Base-by-base conservation (phyloP, 192 early-diverging fungal species). In the Linderina pennispora region DNA sequence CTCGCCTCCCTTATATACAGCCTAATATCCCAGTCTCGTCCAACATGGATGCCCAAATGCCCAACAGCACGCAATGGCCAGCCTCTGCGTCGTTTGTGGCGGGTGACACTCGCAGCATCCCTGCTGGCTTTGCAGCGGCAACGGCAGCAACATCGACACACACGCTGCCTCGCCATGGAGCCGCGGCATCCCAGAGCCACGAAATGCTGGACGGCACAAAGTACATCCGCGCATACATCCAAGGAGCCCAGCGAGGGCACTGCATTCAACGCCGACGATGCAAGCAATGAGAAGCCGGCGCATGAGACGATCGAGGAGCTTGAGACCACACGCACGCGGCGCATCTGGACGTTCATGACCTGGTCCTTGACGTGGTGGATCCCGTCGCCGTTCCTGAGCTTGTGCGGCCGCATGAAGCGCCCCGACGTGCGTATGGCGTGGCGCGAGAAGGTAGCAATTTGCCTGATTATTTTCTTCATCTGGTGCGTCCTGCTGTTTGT, bases 391-490 rank as follows among this genome's bases (percentile, higher is more conserved):
- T 51, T 69, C 17, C 49, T 69, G 28, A 62, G 45, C 26, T 69
- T 58, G 58, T 58, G 57, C 26, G 65, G 65, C 22, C 67, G 83
- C 35, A 91, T 97, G 90, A 86, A 83, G 58, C 81, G 91, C 21
- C 73, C 85, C 23, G 91, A 97, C 62, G 80, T 97, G 34, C 87
- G 81, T 28, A 93, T 94, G 91, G 94, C 94, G 11, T 97, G 91
- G 91, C 76, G 94, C 23, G 94, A 98, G 67, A 98, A 98, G 60
- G 73, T 89, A 11, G 79, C 84, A 0, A 76, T 98, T 15, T 92
- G 89, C 67, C 67, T 90, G 17, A 58, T 96, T 51, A 94, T 98
- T 32, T 80, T 87, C 44, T 64, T 91, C 15, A 74, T 90, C 43
- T 93, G 89, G 36, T 80, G 65, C 16, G 50, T 78, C n/a, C 76